Base-by-base conservation (phyloP, 352 stramenopile genomes). In the Pythium insidiosum region DNA sequence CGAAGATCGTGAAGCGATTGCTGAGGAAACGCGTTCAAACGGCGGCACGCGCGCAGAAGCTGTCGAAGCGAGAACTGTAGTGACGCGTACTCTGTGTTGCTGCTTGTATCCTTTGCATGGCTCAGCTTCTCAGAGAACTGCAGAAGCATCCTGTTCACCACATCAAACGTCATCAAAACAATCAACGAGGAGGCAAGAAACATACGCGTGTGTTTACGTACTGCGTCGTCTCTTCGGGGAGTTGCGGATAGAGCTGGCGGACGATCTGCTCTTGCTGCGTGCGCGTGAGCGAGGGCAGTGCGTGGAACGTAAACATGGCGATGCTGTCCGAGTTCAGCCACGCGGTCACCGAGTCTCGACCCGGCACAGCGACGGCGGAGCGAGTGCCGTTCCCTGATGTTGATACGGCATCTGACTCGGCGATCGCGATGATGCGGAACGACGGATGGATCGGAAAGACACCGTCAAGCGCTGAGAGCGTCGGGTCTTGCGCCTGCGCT, bases 381-480 rank as follows among this genome's bases (percentile, higher is more conserved):
- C n/a, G n/a, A n/a, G n/a, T n/a, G 16, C 49, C 56, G 26, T 68
- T 72, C 7, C 61, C 42, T 4, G 41, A 61, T 2, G 47, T 69
- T 10, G 56, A 59, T n/a, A n/a, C n/a, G 7, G 62, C 49, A 24
- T 84, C 61, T 2, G 68, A 70, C 31, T 88, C 74, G 1, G 73
- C 88, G 33, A 97, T 85, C 16, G 80, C 82, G 31, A 96, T 62
- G 35, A 97, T 81, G 15, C 86, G 77, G 56, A 97, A 97, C 10
- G 79, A 87, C 6, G 88, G 82, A 53, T 97, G 86, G 29, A 96
- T 90, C 10, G 71, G 47, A 20, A 67, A 63, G 5, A 95, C 61
- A 20, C 63, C 60, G 5, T 29, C 25, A 1, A 71, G 24, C 5
- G 33, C 24, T 11, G 21, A 37, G 4, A 49, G 23, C 19, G 57